These are phyloP conservation scores for Pezizomycotina sp. DNA, from an alignment of 2,329 filamentous ascomycete genomes.

Conservation along the genomic window DNA sequence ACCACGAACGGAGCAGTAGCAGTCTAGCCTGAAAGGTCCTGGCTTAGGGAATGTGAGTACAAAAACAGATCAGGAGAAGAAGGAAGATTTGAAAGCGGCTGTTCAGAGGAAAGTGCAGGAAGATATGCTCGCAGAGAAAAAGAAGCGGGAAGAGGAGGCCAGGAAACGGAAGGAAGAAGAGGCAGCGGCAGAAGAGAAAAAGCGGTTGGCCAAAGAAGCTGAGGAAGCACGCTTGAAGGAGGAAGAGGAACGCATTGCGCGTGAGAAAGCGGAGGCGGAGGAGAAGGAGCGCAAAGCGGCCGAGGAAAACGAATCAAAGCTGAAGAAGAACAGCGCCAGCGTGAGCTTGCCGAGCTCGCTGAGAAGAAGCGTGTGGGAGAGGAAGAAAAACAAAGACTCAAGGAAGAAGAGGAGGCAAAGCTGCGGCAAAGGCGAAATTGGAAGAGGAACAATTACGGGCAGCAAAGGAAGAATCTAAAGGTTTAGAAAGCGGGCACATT, in stretches of 20 bases:
- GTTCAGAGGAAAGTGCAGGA: constrained; percentile 59
- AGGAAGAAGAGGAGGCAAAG: constrained; percentile 23
- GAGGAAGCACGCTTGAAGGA: constrained; percentile 26
- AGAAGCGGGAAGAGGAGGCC: constrained; percentile 52
- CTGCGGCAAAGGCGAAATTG: constrained; percentile 8
- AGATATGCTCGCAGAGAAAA: constrained; percentile 70
- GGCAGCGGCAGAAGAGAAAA: constrained; percentile 21
- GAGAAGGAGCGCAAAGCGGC: constrained; percentile 21
- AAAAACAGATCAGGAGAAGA: constrained; percentile 68
- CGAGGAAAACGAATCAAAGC: constrained; percentile 22
- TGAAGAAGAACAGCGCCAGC: constrained; percentile 27
- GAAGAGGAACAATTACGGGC: constrained; percentile 22
- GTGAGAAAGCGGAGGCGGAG: constrained; percentile 27
- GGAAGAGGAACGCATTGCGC: constrained; percentile 27
- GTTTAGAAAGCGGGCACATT: constrained; percentile 25
- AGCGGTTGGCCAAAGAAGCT: constrained; percentile 21
- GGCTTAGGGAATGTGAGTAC: constrained; percentile 59
- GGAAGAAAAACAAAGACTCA: constrained; percentile 24
- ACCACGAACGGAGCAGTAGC: constrained; percentile 3
- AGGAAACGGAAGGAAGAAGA: constrained; percentile 51
- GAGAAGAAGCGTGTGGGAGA: constrained; percentile 17
- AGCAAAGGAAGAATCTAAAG: constrained; percentile 22
- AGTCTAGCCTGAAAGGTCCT: no score
- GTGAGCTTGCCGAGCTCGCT: no score
- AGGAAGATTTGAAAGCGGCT: constrained; percentile 56